Conservation (phyloP, 495 filamentous ascomycete species). For the Venustampulla echinocandica region DNA sequence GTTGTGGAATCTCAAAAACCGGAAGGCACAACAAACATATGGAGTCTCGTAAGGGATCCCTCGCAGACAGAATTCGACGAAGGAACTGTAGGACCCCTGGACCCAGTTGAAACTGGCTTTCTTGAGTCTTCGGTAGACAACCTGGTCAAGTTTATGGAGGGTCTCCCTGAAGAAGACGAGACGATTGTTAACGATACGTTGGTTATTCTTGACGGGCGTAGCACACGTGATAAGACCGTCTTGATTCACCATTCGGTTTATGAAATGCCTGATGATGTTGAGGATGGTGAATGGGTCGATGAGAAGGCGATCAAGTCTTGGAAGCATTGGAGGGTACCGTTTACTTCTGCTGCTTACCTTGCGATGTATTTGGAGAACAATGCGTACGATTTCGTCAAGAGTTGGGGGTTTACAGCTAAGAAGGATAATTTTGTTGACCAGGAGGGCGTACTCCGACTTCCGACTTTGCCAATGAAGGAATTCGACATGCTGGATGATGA, state of each 20-base stretch:
- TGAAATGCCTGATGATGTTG: background rate
- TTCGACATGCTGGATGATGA: background rate
- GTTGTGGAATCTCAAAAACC: background rate
- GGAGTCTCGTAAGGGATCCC: background rate
- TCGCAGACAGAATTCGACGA: background rate
- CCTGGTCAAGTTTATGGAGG: background rate
- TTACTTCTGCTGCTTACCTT: background rate
- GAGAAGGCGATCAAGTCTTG: background rate
- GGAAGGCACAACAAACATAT: background rate
- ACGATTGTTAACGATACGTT: background rate
- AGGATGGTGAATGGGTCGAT: background rate
- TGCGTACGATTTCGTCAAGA: background rate
- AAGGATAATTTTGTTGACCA: background rate
- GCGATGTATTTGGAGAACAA: background rate
- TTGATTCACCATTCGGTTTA: background rate
- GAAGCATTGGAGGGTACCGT: background rate
- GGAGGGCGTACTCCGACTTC: background rate
- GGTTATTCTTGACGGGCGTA: background rate
- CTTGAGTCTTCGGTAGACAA: background rate
- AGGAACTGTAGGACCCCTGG: background rate
- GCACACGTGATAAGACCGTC: background rate
- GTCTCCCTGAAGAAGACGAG: background rate
- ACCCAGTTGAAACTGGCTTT: background rate
- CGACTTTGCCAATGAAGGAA: background rate
- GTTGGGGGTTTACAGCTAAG: background rate